Evolutionary conservation across 2,329 filamentous ascomycete species (phyloP).

Genomic region (Curvularia eragrostidis): DNA sequence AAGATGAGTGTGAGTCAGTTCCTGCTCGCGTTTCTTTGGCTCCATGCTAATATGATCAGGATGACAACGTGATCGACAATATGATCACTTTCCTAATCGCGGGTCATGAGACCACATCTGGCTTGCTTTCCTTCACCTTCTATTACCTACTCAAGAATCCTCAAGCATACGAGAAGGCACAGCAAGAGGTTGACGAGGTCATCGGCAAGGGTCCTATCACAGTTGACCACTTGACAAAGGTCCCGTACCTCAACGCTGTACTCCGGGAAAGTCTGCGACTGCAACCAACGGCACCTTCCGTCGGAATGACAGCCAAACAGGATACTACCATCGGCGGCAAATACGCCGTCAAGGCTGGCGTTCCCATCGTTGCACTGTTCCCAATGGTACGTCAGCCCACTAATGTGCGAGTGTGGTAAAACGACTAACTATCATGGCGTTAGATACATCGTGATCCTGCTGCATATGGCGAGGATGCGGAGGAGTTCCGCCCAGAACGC

Average conservation of each 20-base stretch:
- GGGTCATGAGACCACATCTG: constrained; percentile 49
- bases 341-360: constrained; percentile 47
- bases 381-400: constrained; percentile 22
- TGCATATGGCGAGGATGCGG: constrained; percentile 55
- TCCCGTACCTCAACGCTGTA: constrained; percentile 63
- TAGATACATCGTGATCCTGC: constrained; percentile 51
- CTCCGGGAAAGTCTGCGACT: constrained; percentile 64
- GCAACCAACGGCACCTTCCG: constrained; percentile 61
- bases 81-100: constrained; percentile 70
- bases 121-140: constrained; percentile 53
- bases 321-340: constrained; percentile 47
- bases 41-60: constrained; percentile 29
- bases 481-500: constrained; percentile 56
- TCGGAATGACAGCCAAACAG: constrained; percentile 48
- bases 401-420: not conserved
- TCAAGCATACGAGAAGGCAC: constrained; percentile 55
- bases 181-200: constrained; percentile 62
- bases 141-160: constrained; percentile 62
- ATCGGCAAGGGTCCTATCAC: constrained; percentile 56
- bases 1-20: constrained; percentile 52
- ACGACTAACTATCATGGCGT: not conserved
- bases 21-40: no score
- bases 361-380: constrained; percentile 43
- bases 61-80: constrained; percentile 70
- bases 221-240: constrained; percentile 58